phyloP scores from a whole-genome alignment of 1,139 yeast genomes.

The Wickerhamomyces sp. region DNA sequence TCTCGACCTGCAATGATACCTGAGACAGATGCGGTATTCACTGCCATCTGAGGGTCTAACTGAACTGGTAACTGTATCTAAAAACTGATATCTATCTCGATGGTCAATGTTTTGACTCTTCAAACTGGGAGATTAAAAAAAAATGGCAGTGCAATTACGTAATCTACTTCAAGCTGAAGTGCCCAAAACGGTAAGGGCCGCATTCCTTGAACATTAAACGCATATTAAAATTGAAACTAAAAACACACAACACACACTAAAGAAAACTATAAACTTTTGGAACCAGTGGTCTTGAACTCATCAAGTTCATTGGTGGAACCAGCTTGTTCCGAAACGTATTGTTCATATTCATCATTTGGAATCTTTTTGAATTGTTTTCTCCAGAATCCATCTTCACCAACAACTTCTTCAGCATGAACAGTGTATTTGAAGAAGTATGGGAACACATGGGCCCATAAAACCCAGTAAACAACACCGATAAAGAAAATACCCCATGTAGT shows the following conservation, averaged over 20 bases:
- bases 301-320: neutral
- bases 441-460: slow-evolving; percentile 55
- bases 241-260: neutral
- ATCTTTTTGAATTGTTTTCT: slow-evolving; percentile 53
- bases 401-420: slow-evolving; percentile 50
- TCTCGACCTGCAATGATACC: slow-evolving; percentile 70
- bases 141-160: no score
- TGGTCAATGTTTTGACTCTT: no score
- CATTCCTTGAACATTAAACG: no score
- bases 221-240: neutral
- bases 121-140: no score
- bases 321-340: slow-evolving; percentile 8
- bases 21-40: slow-evolving; percentile 34
- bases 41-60: no score
- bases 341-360: slow-evolving; percentile 11
- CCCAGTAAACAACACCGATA: slow-evolving; percentile 68
- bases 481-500: slow-evolving; percentile 78
- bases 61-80: no score
- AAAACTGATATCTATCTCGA: no score
- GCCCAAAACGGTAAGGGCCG: no score
- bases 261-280: neutral
- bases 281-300: neutral
- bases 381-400: slow-evolving; percentile 74
- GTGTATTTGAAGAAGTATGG: slow-evolving; percentile 58
- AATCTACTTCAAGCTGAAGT: no score